These are phyloP conservation scores for Aspergillus fumigatiaffinis DNA, from an alignment of 2,329 filamentous ascomycete genomes.

Conservation along the genomic window DNA sequence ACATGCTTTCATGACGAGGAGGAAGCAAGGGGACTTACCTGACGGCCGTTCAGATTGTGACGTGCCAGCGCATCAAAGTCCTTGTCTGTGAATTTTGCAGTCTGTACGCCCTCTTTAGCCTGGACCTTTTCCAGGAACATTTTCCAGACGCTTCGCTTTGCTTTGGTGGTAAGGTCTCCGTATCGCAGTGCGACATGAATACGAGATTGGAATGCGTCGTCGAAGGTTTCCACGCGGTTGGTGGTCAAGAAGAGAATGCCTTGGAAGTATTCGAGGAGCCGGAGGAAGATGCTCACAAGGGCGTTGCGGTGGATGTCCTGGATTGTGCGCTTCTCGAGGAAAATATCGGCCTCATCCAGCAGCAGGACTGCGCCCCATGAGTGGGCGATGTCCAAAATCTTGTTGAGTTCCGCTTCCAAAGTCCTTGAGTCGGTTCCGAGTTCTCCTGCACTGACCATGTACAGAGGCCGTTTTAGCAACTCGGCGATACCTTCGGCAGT, in stretches of 20 bases:
- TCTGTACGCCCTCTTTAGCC: constrained; percentile 57
- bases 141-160: constrained; percentile 76
- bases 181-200: constrained; percentile 85
- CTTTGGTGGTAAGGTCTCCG: constrained; percentile 66
- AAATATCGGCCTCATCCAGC: constrained; percentile 81
- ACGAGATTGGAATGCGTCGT: constrained; percentile 83
- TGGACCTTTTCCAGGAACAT: constrained; percentile 75
- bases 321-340: constrained; percentile 76
- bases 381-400: constrained; percentile 81
- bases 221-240: constrained; percentile 80
- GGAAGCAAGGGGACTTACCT: constrained; percentile 43
- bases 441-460: constrained; percentile 78
- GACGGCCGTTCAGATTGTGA: constrained; percentile 65
- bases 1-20: background rate
- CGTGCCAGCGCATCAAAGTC: constrained; percentile 65
- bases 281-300: constrained; percentile 80
- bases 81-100: constrained; percentile 48
- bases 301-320: constrained; percentile 82
- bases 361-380: constrained; percentile 82
- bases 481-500: constrained; percentile 86
- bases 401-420: constrained; percentile 73
- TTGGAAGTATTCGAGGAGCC: constrained; percentile 85
- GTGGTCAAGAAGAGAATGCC: constrained; percentile 88
- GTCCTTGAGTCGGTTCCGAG: constrained; percentile 71
- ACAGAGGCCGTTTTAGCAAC: constrained; percentile 73